Conservation (phyloP, 768 basidiomycete genomes). For the Leccinum uliginosum region DNA sequence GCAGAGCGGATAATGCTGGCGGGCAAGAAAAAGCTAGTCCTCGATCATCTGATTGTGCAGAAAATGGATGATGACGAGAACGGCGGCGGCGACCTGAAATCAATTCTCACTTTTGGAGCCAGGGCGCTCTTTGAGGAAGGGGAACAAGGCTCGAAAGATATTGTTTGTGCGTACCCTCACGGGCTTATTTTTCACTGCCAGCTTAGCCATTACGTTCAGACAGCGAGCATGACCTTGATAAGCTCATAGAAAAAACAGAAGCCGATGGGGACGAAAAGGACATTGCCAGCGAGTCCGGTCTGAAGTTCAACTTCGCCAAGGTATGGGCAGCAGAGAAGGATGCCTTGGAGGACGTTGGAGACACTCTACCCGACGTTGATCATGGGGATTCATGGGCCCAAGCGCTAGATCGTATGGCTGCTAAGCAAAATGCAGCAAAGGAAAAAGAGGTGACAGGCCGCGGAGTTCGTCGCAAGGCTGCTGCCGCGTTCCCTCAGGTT, state of each 20-base stretch:
- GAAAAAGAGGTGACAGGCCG: slow-evolving; percentile 61
- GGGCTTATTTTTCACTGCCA: not conserved
- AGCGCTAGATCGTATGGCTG: slow-evolving; percentile 50
- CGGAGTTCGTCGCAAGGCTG: slow-evolving; percentile 71
- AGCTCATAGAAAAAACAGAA: slow-evolving; percentile 83
- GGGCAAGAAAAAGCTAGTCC: slow-evolving; percentile 92
- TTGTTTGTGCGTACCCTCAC: slow-evolving; percentile 49
- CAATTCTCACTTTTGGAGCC: slow-evolving; percentile 87
- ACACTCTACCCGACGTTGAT: slow-evolving; percentile 42
- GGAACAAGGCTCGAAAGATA: slow-evolving; percentile 53
- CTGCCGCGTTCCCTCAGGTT: slow-evolving; percentile 41
- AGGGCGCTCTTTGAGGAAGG: slow-evolving; percentile 76
- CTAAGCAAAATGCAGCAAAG: slow-evolving; percentile 37
- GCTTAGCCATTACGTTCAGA: slow-evolving; percentile 39
- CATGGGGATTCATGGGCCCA: slow-evolving; percentile 80
- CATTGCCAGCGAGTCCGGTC: slow-evolving; percentile 43
- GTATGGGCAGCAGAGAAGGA: slow-evolving; percentile 85
- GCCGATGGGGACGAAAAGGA: slow-evolving; percentile 58
- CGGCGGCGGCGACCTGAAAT: slow-evolving; percentile 74
- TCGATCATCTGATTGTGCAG: slow-evolving; percentile 94
- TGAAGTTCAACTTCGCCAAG: slow-evolving; percentile 84
- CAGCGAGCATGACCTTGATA: slow-evolving; percentile 77
- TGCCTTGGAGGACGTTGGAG: slow-evolving; percentile 60
- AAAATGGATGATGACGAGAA: slow-evolving; percentile 88
- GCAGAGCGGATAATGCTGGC: slow-evolving; percentile 87